Conservation (phyloP, 1,284 basidiomycete genomes). For the Inonotus obliquus region DNA sequence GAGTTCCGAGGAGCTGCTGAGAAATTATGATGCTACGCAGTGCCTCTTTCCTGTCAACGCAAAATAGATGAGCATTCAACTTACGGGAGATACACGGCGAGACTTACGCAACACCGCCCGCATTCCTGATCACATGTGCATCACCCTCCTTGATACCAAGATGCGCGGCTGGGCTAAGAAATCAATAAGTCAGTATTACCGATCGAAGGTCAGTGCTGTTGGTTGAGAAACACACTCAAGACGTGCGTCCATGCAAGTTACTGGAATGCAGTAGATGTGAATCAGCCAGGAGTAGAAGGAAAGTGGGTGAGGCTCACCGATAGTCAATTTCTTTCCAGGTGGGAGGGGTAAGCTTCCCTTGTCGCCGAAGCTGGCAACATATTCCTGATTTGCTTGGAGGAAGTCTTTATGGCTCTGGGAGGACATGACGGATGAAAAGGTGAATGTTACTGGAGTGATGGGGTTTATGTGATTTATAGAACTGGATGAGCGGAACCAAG, state of each 20-base stretch:
- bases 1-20: slow-evolving; percentile 61
- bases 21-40: slow-evolving; percentile 64
- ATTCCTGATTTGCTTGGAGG: slow-evolving; percentile 32
- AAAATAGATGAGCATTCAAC: background rate
- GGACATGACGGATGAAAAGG: slow-evolving; percentile 1
- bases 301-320: slow-evolving; percentile 30
- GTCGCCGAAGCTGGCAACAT: slow-evolving; percentile 41
- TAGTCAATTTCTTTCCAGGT: slow-evolving; percentile 45
- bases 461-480: background rate
- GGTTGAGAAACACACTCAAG: slow-evolving; percentile 34
- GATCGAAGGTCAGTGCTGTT: background rate
- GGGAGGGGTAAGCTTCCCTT: slow-evolving; percentile 43
- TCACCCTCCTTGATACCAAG: slow-evolving; percentile 62
- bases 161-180: slow-evolving; percentile 46
- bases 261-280: slow-evolving; percentile 27
- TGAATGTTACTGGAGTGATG: background rate
- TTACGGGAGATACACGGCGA: background rate
- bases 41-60: slow-evolving; percentile 46
- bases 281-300: background rate
- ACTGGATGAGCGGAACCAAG: background rate
- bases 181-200: background rate
- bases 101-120: slow-evolving; percentile 56
- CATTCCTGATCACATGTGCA: slow-evolving; percentile 66
- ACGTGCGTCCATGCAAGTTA: slow-evolving; percentile 69
- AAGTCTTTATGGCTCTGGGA: slow-evolving; percentile 27